phyloP scores from a whole-genome alignment of 2,329 filamentous ascomycete species.

The Colletotrichum echinochloae region DNA sequence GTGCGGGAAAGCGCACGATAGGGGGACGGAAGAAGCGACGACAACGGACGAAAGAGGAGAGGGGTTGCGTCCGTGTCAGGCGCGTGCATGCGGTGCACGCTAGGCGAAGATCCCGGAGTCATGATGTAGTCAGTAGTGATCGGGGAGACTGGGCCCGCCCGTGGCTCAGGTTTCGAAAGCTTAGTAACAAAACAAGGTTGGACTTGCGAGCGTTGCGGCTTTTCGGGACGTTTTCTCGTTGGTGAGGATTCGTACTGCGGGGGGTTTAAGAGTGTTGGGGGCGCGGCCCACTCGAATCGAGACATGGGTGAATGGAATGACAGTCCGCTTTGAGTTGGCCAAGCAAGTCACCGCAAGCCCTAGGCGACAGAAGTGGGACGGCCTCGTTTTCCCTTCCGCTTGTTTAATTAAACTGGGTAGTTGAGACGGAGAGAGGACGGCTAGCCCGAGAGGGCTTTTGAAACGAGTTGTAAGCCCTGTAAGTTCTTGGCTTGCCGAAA shows the following conservation, averaged over 20 bases:
- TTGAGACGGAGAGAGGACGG: constrained; percentile 13
- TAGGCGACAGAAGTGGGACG: not conserved
- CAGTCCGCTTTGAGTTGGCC: constrained; percentile 18
- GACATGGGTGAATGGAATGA: constrained; percentile 27
- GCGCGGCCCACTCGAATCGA: constrained; percentile 28
- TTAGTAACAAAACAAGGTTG: constrained; percentile 29
- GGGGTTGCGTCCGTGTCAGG: constrained; percentile 23
- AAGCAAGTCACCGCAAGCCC: not conserved
- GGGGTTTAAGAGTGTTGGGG: constrained; percentile 6
- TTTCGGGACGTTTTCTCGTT: constrained; percentile 23
- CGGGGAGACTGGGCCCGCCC: not conserved
- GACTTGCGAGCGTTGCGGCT: constrained; percentile 13
- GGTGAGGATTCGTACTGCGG: not conserved
- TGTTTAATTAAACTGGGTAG: not conserved
- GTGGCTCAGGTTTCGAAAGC: constrained; percentile 11
- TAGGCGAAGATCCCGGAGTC: constrained; percentile 12
- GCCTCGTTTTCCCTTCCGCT: not conserved
- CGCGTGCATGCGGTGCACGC: constrained; percentile 23
- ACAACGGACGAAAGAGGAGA: constrained; percentile 2
- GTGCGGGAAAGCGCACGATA: not conserved
- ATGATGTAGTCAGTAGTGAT: constrained; percentile 26
- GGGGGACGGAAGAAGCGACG: not conserved
- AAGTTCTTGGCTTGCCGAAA: constrained; percentile 33
- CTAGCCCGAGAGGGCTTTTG: constrained; percentile 19
- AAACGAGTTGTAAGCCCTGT: constrained; percentile 33